phyloP scores from a whole-genome alignment of 225 moss, liverwort and hornwort genomes.

The Rhytidiadelphus loreus region DNA sequence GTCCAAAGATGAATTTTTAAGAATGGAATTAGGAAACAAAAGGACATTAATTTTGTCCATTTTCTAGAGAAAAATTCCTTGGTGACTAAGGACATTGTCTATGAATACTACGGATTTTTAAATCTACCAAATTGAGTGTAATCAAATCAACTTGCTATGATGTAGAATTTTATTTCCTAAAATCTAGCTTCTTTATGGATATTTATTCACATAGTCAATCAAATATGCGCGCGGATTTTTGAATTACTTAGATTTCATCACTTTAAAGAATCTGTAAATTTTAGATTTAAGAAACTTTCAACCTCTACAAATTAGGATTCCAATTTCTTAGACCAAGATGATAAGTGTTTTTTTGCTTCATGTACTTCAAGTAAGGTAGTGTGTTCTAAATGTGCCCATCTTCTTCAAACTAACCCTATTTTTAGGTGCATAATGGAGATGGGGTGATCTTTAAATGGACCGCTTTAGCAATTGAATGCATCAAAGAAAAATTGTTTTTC shows the following conservation, averaged over 20 bases:
- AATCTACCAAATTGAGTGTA: background rate
- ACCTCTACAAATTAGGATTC: background rate
- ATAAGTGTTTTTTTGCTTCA: no score
- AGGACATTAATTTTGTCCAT: rapidly evolving
- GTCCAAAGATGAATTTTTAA: background rate
- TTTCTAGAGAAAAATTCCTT: background rate
- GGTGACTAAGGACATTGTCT: background rate
- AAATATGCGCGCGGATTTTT: background rate
- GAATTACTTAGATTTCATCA: background rate
- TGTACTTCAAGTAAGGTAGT: rapidly evolving
- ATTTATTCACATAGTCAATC: background rate
- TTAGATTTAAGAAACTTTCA: background rate
- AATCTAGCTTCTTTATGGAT: background rate
- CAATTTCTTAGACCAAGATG: rapidly evolving
- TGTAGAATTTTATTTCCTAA: background rate
- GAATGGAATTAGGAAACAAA: rapidly evolving
- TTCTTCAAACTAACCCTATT: no score
- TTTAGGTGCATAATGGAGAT: no score
- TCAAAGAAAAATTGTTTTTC: no score
- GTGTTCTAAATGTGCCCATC: no score
- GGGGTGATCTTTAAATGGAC: no score
- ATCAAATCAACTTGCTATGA: background rate
- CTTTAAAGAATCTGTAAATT: background rate
- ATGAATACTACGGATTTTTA: rapidly evolving
- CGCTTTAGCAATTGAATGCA: no score